Percentiles rank a stretch among this genome's conserved stretches.
Conservation (phyloP, 306 rosid species). For the Acacia confusa region DNA sequence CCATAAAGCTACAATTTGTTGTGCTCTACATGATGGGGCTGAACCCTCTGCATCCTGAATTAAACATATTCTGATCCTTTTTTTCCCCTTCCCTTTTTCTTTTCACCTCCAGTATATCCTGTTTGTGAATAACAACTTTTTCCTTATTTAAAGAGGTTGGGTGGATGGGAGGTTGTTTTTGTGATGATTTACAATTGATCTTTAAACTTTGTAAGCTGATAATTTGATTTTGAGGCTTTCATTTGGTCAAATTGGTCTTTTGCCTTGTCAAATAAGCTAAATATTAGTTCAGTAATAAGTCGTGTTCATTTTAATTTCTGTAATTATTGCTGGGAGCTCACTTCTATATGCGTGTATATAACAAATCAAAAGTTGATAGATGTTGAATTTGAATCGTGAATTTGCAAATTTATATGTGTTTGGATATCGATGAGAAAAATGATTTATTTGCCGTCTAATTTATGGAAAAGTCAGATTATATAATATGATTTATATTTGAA, state of each 20-base stretch:
- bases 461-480: no score
- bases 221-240: neutral
- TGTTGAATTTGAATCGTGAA: neutral
- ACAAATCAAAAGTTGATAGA: neutral
- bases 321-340: neutral
- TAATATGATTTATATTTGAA: no score
- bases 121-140: constrained; percentile 32
- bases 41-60: constrained; percentile 66
- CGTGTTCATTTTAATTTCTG: neutral
- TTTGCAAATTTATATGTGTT: no score
- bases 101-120: neutral
- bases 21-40: constrained; percentile 97
- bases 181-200: neutral
- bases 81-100: neutral
- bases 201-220: neutral
- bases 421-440: no score
- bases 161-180: neutral
- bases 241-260: neutral
- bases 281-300: neutral
- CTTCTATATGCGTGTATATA: neutral
- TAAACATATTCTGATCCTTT: neutral
- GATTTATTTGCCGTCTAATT: no score
- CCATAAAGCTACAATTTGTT: constrained; percentile 91
- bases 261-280: neutral
- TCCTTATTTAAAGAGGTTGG: neutral